Evolutionary conservation across 2,329 filamentous ascomycete genomes (phyloP).

Genomic region (Didymella arachidicola): DNA sequence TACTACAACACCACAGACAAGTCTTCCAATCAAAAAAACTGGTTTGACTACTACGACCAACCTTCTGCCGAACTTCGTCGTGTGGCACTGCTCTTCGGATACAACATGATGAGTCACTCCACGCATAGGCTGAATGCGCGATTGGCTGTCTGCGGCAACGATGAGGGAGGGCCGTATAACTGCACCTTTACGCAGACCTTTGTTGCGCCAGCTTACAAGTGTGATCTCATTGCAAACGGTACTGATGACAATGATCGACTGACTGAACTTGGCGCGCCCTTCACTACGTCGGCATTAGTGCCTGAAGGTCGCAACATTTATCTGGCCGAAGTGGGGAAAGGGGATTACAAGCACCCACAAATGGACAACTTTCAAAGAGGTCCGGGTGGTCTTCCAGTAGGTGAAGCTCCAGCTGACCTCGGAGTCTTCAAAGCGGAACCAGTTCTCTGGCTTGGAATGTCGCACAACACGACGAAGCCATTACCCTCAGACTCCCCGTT

Average conservation of each 20-base stretch:
- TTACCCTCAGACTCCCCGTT: slow-evolving; percentile 32
- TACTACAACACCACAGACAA: slow-evolving; percentile 48
- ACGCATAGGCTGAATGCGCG: slow-evolving; percentile 42
- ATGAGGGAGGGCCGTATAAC: slow-evolving; percentile 37
- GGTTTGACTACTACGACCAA: slow-evolving; percentile 50
- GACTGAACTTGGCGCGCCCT: slow-evolving; percentile 39
- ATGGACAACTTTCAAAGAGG: slow-evolving; percentile 28
- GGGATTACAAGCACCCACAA: slow-evolving; percentile 42
- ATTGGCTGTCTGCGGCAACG: slow-evolving; percentile 44
- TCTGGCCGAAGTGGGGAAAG: slow-evolving; percentile 39
- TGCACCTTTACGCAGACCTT: slow-evolving; percentile 46
- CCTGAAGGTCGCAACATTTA: slow-evolving; percentile 43
- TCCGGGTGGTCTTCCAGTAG: slow-evolving; percentile 43
- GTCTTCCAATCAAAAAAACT: slow-evolving; percentile 20
- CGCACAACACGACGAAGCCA: slow-evolving; percentile 38
- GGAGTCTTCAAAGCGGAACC: slow-evolving; percentile 47
- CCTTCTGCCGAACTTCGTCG: slow-evolving; percentile 41
- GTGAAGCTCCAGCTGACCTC: slow-evolving; percentile 29
- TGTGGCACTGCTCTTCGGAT: slow-evolving; percentile 43
- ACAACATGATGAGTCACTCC: slow-evolving; percentile 39
- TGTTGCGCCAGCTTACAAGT: slow-evolving; percentile 45
- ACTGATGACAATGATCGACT: slow-evolving; percentile 30
- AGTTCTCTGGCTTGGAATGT: slow-evolving; percentile 48
- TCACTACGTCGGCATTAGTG: slow-evolving; percentile 41
- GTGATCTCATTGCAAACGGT: slow-evolving; percentile 38